Base-by-base conservation (phyloP, 495 filamentous ascomycete species). In the Tirmania nivea region DNA sequence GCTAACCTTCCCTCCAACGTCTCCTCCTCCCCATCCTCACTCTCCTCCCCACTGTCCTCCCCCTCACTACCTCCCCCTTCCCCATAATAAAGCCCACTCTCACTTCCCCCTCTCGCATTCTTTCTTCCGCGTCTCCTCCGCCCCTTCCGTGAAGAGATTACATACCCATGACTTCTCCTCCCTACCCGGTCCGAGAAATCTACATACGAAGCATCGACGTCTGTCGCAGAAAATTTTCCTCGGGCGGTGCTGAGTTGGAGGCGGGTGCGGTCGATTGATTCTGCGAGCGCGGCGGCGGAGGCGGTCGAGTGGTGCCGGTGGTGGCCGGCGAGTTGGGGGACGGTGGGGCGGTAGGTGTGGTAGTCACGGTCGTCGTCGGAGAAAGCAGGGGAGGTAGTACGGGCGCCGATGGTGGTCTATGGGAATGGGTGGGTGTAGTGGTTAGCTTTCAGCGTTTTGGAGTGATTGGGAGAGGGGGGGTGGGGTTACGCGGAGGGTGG, bases 81-180 rank as follows among this genome's bases (percentile, higher is more conserved):
- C 39, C 39, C 39, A 45, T 45, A 45, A 45, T 45, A 45, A 14
- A 45, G 4, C 39, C 39, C 39, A 14, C 39, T 8, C 12, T 19
- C 95, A 68, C 17, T 92, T 90, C 9, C 90, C 96, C 63, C 96
- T 75, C 66, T 96, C 92, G 71, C 92, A 96, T 68, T 95, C 96
- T 55, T 79, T 80, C 60, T 75, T 83, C 60, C 79, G 71, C 58
- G 82, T 77, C 16, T 81, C 79, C 6, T 80, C 84, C 12, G 92
- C 89, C 3, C 89, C 86, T 14, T 83, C 83, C 60, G 94, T 88
- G 59, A 97, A 89, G 61, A 94, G 94, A 10, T 86, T 89, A 65
- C 94, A 97, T 0, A 90, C 94, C 31, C 84, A 83, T 3, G 75
- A 59, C 69, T 76, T 21, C 66, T 73, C 17, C 69, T 73, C 84